Conservation (phyloP, 2,329 filamentous ascomycete species). For the Chrysosporium keratinophilum region DNA sequence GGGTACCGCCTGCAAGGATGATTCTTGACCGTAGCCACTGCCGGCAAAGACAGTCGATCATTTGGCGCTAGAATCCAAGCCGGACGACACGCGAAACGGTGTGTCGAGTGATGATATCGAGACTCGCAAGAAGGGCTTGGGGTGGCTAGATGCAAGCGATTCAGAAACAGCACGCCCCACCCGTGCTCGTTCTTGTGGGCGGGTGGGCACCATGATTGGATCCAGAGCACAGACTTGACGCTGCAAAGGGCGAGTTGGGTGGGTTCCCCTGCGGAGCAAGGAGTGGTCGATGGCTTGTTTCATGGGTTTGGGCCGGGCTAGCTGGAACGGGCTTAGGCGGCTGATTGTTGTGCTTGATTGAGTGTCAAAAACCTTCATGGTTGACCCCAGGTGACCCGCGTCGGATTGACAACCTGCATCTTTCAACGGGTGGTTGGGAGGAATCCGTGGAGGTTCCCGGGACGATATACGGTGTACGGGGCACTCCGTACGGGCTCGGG, state of each 20-base stretch:
- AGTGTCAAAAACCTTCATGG: conserved; percentile 4
- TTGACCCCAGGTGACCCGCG: conserved; percentile 7
- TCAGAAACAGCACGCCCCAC: conserved; percentile 5
- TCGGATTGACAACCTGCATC: conserved; percentile 9
- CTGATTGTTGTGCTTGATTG: not conserved
- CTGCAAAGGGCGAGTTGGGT: not conserved
- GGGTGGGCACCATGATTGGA: conserved; percentile 3
- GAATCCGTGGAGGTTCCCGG: not conserved
- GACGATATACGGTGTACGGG: not conserved
- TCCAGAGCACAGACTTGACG: conserved; percentile 8
- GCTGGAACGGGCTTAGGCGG: not conserved
- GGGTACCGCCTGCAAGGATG: not conserved
- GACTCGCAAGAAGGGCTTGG: not conserved
- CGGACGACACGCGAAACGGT: conserved; percentile 5
- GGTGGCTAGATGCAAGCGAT: conserved; percentile 10
- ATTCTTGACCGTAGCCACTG: not conserved
- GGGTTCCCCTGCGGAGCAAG: conserved; percentile 9
- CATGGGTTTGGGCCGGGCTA: conserved; percentile 1
- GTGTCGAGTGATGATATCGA: conserved; percentile 8
- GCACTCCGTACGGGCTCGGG: not conserved
- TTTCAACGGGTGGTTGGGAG: conserved; percentile 10
- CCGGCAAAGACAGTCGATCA: not conserved
- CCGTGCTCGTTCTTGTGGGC: not conserved
- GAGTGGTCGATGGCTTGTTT: conserved; percentile 10
- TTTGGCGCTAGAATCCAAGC: not conserved